Evolutionary conservation across 2,329 filamentous ascomycete genomes (phyloP).

Genomic region (Diaporthe destruens): DNA sequence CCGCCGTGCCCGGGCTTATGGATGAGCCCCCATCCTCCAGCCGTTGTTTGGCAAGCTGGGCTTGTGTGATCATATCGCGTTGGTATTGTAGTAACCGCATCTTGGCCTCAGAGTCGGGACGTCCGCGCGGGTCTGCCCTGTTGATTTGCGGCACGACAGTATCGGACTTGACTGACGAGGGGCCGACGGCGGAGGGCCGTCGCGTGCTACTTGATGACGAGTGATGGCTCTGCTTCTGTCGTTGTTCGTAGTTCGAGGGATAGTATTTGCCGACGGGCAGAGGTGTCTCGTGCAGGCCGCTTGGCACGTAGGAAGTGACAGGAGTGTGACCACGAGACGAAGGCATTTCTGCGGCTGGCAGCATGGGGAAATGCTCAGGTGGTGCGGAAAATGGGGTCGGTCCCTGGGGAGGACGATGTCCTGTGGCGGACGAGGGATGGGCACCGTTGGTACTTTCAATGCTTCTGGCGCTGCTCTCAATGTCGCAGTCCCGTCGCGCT

Average conservation of each 20-base stretch:
- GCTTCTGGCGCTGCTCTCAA: slow-evolving; percentile 25
- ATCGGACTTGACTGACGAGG: slow-evolving; percentile 53
- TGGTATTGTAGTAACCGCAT: slow-evolving; percentile 69
- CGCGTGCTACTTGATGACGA: slow-evolving; percentile 44
- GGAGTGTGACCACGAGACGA: slow-evolving; percentile 55
- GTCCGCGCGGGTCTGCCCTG: slow-evolving; percentile 48
- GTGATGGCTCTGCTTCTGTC: slow-evolving; percentile 42
- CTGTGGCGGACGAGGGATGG: neutral
- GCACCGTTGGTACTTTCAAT: neutral
- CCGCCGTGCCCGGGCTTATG: slow-evolving; percentile 49
- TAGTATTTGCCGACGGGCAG: slow-evolving; percentile 74
- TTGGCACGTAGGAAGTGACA: slow-evolving; percentile 64
- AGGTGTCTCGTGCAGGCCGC: slow-evolving; percentile 58
- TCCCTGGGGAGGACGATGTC: slow-evolving; percentile 38
- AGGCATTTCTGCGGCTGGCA: slow-evolving; percentile 46
- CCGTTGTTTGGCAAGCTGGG: slow-evolving; percentile 58
- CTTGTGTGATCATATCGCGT: slow-evolving; percentile 71
- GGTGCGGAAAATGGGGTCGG: slow-evolving; percentile 44
- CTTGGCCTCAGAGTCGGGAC: slow-evolving; percentile 62
- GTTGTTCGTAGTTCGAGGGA: slow-evolving; percentile 69
- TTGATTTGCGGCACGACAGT: slow-evolving; percentile 49
- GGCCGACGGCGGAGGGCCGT: slow-evolving; percentile 47
- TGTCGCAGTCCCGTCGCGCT: slow-evolving; percentile 38
- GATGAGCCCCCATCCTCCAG: slow-evolving; percentile 47
- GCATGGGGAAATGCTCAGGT: slow-evolving; percentile 39